phyloP scores from a whole-genome alignment of 495 filamentous ascomycete genomes.

The Penicillium lividum region DNA sequence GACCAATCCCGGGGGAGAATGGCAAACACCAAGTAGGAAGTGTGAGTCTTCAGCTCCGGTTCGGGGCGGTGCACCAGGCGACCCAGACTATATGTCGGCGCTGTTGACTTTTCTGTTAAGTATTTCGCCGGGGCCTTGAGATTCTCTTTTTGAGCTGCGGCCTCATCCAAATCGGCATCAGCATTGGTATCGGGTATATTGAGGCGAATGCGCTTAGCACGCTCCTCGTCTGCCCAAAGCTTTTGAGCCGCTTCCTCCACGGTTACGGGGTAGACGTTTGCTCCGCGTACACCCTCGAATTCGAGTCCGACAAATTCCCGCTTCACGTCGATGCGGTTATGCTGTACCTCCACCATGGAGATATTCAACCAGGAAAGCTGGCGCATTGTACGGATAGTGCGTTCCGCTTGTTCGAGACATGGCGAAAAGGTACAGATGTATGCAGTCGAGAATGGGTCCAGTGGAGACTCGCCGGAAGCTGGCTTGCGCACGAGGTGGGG shows the following conservation, averaged over 20 bases:
- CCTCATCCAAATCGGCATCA: slow-evolving; percentile 13
- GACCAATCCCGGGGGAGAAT: slow-evolving; percentile 83
- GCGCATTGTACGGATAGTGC: slow-evolving; percentile 76
- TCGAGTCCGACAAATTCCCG: slow-evolving; percentile 74
- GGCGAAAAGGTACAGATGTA: slow-evolving; percentile 93
- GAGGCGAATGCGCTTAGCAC: slow-evolving; percentile 56
- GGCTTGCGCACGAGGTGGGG: slow-evolving; percentile 72
- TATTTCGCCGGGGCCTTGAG: slow-evolving; percentile 3
- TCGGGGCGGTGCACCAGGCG: slow-evolving; percentile 77
- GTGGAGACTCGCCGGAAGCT: slow-evolving; percentile 55
- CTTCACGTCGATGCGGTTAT: slow-evolving; percentile 75
- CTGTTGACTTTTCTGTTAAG: slow-evolving; percentile 6
- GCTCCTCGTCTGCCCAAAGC: slow-evolving; percentile 70
- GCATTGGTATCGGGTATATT: slow-evolving; percentile 3
- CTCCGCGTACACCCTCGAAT: slow-evolving; percentile 58
- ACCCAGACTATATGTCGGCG: slow-evolving; percentile 59
- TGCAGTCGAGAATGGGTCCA: slow-evolving; percentile 65
- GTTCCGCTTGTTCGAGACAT: slow-evolving; percentile 91
- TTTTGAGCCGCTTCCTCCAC: slow-evolving; percentile 77
- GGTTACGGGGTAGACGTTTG: slow-evolving; percentile 58
- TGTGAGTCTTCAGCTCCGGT: slow-evolving; percentile 90
- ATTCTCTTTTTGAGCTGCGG: slow-evolving; percentile 10
- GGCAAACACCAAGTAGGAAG: slow-evolving; percentile 93
- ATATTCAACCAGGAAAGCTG: slow-evolving; percentile 86
- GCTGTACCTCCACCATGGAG: slow-evolving; percentile 82